Conservation (phyloP, 2,329 filamentous ascomycete genomes). For the Amesomyces nigricolor region DNA sequence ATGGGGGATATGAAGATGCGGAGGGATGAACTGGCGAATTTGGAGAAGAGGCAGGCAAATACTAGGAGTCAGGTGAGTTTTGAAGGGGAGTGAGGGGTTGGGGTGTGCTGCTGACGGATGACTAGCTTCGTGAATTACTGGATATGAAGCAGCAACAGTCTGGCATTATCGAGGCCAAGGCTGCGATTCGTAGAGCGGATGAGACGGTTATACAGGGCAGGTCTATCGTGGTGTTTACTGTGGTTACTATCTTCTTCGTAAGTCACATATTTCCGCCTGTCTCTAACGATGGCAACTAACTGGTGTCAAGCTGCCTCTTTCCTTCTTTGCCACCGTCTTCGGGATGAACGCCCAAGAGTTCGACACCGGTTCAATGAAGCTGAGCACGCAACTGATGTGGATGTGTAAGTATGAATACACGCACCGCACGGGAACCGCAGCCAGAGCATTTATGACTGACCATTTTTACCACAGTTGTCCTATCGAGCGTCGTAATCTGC, state of each 20-base stretch:
- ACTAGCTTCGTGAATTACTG: constrained; percentile 29
- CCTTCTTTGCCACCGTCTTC: constrained; percentile 36
- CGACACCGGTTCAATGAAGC: constrained; percentile 15
- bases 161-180: constrained; percentile 31
- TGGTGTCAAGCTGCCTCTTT: constrained; percentile 31
- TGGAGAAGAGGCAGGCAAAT: constrained; percentile 28
- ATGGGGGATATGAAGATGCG: constrained; percentile 24
- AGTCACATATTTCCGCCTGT: not conserved
- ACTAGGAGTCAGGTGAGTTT: constrained; percentile 25
- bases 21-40: constrained; percentile 24
- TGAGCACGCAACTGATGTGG: constrained; percentile 17
- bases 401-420: too few species aligned
- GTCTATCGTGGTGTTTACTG: constrained; percentile 32
- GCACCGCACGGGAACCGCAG: too few species aligned
- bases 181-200: constrained; percentile 29
- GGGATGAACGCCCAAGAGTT: constrained; percentile 35
- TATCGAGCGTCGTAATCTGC: constrained; percentile 19
- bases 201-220: constrained; percentile 31
- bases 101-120: not conserved
- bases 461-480: too few species aligned
- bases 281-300: not conserved
- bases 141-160: constrained; percentile 34
- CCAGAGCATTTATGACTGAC: too few species aligned
- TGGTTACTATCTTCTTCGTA: constrained; percentile 35
- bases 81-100: too few species aligned